These are phyloP conservation scores for Fraxinus ornus DNA, from an alignment of 305 asterid genomes.

Conservation along the genomic window DNA sequence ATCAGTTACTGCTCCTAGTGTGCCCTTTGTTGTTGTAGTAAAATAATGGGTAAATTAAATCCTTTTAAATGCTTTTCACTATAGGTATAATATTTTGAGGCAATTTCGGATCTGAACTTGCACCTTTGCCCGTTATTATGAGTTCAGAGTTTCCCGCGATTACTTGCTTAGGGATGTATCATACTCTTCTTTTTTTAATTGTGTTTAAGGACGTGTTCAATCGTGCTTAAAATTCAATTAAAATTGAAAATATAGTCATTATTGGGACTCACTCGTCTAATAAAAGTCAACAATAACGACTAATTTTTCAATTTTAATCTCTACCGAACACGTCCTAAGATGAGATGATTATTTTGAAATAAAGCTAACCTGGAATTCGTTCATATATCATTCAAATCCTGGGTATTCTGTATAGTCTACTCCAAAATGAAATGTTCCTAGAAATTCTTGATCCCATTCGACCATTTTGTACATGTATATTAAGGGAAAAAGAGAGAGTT, in stretches of 20 bases:
- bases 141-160: neutral
- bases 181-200: neutral
- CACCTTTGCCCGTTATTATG: neutral
- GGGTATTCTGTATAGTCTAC: too few species aligned
- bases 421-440: neutral
- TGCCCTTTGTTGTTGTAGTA: neutral
- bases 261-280: too few species aligned
- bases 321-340: too few species aligned
- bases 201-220: too few species aligned
- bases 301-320: too few species aligned
- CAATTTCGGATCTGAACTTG: neutral
- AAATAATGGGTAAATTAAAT: neutral
- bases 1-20: neutral
- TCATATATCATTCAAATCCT: too few species aligned
- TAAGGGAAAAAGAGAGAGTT: neutral
- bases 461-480: neutral
- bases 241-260: too few species aligned
- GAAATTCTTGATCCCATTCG: neutral
- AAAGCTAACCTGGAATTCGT: too few species aligned
- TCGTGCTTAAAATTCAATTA: too few species aligned
- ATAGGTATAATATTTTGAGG: neutral
- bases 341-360: too few species aligned
- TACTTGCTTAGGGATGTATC: neutral
- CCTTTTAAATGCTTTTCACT: neutral
- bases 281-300: too few species aligned